Evolutionary conservation across 23 red algal species (phyloP), one percentile per base, ranked within the genome.

Genomic region (Gracilaria caudata): DNA sequence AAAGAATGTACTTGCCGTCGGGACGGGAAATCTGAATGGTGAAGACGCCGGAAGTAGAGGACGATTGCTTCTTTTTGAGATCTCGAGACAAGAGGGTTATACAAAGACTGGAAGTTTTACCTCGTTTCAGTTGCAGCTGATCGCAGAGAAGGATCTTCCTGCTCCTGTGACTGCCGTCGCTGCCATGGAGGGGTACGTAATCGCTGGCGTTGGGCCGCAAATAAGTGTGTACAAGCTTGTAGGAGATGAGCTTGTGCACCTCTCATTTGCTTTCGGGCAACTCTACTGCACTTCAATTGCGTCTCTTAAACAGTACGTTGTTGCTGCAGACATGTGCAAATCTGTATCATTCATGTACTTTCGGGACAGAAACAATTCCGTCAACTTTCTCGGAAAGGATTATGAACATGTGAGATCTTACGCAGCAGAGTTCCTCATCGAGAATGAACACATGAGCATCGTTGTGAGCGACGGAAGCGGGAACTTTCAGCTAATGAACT

Each of bases 201-300:
- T 94, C 34, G 92, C 85, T 14, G 82, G 72, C 4, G 92, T 94
- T 0, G 96, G 96, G 7, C 86, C 96, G 29, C 87, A 82, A 33
- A 79, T 98, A 39, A 94, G 94, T 80, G 92, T 98, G 30, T 98
- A 98, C 90, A 98, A 98, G 70, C 84, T 98, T 16, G 93, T 98
- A 19, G 96, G 92, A 41, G 94, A 95, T 51, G 96, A 98, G 65
- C 92, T 98, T 77, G 86, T 94, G 17, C 94, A 94, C 65, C 70
- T 89, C 29, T 98, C 96, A 26, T 98, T 95, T 81, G 94, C 90
- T 51, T 94, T 89, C 65, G 90, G 80, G 57, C 87, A 98, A 32
- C 89, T 98, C 33, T 95, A 95, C 23, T 95, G 82, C 37, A 78
- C 87, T 44, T 82, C 87, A 28, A 64, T 98, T 14, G 53, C 84